phyloP scores from a whole-genome alignment of 345 rosid genomes.

The Lepidium didymum region DNA sequence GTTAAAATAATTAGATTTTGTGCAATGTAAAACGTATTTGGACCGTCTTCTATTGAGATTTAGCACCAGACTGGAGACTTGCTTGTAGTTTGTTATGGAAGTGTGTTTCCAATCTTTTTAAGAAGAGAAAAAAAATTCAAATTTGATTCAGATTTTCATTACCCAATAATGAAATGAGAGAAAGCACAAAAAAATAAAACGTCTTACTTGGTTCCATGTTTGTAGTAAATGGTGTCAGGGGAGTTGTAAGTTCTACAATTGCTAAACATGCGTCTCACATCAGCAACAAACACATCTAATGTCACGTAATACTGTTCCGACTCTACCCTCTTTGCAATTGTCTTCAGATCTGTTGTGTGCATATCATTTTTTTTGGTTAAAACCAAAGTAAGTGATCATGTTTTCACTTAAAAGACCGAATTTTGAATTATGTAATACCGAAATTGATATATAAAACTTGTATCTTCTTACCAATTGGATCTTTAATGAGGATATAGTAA shows the following conservation, averaged over 20 bases:
- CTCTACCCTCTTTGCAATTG: slow-evolving; percentile 85
- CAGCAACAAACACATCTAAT: slow-evolving; percentile 91
- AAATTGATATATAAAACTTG: not conserved
- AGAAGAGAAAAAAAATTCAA: not conserved
- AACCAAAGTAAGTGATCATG: not conserved
- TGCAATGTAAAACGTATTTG: too few species aligned
- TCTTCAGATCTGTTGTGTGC: slow-evolving; percentile 78
- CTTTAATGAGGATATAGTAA: slow-evolving; percentile 94
- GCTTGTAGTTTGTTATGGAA: slow-evolving; percentile 82
- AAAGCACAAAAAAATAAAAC: not conserved
- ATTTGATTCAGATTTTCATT: too few species aligned
- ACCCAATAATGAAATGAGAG: too few species aligned
- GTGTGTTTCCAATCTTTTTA: slow-evolving; percentile 64
- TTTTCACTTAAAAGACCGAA: not conserved
- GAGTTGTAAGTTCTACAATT: slow-evolving; percentile 91
- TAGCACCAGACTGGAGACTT: slow-evolving; percentile 62
- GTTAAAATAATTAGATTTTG: too few species aligned
- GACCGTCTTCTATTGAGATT: slow-evolving; percentile 41
- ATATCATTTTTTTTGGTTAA: not conserved
- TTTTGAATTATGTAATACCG: not conserved
- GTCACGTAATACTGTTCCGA: slow-evolving; percentile 94
- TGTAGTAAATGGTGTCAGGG: slow-evolving; percentile 85
- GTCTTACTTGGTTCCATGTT: slow-evolving; percentile 68
- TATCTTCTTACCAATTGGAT: slow-evolving; percentile 80
- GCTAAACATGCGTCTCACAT: slow-evolving; percentile 87